Percentiles rank a stretch among this genome's conserved stretches.
phyloP scores from a whole-genome alignment of 768 basidiomycete genomes.

The Coprinopsis sp. region DNA sequence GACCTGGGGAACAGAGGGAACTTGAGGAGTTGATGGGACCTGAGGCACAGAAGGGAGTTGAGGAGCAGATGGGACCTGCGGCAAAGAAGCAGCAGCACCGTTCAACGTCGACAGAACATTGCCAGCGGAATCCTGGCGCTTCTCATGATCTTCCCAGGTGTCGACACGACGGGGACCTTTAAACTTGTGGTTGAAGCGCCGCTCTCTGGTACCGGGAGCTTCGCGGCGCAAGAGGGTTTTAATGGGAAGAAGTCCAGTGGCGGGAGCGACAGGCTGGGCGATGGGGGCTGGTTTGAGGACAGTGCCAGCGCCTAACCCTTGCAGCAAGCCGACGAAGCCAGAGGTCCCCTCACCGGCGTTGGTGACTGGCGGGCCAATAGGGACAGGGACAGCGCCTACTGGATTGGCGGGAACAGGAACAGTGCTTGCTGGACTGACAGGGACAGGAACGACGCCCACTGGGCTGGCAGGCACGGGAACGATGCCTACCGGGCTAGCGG shows the following conservation, averaged over 20 bases:
- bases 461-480: constrained; percentile 4
- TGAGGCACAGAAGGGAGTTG: background rate
- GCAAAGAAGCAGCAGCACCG: background rate
- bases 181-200: background rate
- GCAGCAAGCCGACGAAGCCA: background rate
- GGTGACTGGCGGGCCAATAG: background rate
- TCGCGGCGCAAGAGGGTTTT: background rate
- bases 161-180: background rate
- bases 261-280: background rate
- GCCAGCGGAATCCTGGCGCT: constrained; percentile 1
- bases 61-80: background rate
- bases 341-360: background rate
- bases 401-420: background rate
- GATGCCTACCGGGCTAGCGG: background rate
- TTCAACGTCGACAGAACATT: background rate
- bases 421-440: background rate
- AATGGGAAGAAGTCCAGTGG: background rate
- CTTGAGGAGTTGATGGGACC: background rate
- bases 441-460: constrained; percentile 41
- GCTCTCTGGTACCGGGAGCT: background rate
- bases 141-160: background rate
- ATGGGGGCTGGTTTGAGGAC: background rate
- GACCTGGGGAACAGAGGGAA: background rate
- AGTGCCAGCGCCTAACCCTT: background rate
- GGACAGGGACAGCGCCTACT: constrained; percentile 6